Base-by-base conservation (phyloP, 805 yeast species). In the Tetrapisispora iriomotensis region DNA sequence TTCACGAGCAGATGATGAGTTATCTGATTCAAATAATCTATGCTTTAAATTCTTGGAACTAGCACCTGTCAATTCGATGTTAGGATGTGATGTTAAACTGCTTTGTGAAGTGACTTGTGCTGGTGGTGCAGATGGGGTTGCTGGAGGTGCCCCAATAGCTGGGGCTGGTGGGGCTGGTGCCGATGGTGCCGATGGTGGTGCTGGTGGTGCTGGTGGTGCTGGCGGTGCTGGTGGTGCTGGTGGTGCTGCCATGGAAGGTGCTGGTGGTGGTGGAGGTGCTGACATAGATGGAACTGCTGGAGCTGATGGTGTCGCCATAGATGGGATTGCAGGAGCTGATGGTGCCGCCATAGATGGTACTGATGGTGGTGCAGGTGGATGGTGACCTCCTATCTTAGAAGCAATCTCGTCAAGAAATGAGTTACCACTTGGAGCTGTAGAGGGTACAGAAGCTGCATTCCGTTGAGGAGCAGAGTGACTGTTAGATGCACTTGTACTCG, bases 321-420 rank as follows among this genome's bases (percentile, higher is more conserved):
- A 6, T 62, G 46, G 19, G 3, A 45, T 38, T 17, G 43, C 22
- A 15, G 50, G 44, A 27, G 52, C 47, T 8, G 56, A 39, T 10
- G 58, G 44, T 20, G 48, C 23, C 2, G 43, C 55, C 13, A 55
- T 40, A 56, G 38, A 6, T 62, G 46, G 19, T 3, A 45, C 38
- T 17, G 43, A 20, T 18, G 50, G 44, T n/a, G 67, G 58, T 34
- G 59, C 49, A 8, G 62, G 49, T 4, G 54, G 44, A 9, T 43
- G 31, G 15, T 39, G 50, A 12, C 31, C 37, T 23, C 46, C 52
- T 38, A 49, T 36, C 29, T 48, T 54, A 24, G 61, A 53, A 36
- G 53, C 49, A 21, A 58, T 58, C 39, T 58, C 62, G 29, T 49
- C 47, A 24, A 58, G 37, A 36, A 58, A 56, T n/a, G 61, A 55